Conservation (phyloP, 2,329 filamentous ascomycete species). For the Boeremia lycopersici region DNA sequence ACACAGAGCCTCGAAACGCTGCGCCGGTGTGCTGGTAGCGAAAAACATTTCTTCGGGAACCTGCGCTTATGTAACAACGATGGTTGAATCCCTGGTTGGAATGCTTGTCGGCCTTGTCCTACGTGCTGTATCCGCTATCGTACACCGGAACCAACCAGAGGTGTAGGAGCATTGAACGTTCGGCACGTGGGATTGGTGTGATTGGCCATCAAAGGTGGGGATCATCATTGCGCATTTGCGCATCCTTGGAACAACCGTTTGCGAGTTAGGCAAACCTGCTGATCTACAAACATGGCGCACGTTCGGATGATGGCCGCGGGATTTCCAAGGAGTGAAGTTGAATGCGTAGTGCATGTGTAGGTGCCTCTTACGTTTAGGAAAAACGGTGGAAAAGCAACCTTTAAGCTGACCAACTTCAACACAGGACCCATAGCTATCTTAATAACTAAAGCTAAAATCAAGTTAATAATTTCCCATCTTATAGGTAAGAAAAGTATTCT, state of each 20-base stretch:
- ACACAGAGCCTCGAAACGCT: neutral
- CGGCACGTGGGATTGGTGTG: conserved; percentile 9
- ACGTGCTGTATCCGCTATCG: conserved; percentile 2
- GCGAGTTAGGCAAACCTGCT: neutral
- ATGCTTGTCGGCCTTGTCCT: conserved; percentile 14
- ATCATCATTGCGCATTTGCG: conserved; percentile 2
- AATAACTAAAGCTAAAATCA: too few relatives aligned
- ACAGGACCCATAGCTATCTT: too few relatives aligned
- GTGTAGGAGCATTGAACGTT: neutral
- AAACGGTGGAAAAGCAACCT: too few relatives aligned
- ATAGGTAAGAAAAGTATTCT: too few relatives aligned
- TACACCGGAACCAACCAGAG: conserved; percentile 3
- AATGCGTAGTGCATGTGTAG: neutral
- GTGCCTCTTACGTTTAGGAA: too few relatives aligned
- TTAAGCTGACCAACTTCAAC: too few relatives aligned
- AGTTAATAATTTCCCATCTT: too few relatives aligned
- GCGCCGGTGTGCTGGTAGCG: conserved; percentile 3
- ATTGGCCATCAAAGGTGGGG: neutral
- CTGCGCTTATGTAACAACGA: conserved; percentile 3
- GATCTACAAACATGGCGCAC: neutral
- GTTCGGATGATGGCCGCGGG: neutral
- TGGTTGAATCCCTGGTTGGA: neutral
- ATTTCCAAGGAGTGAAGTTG: neutral
- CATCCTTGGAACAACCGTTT: neutral
- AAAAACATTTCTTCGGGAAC: neutral